Evolutionary conservation across 352 stramenopile species (phyloP).

Genomic region (Globisporangium uncinulatum): DNA sequence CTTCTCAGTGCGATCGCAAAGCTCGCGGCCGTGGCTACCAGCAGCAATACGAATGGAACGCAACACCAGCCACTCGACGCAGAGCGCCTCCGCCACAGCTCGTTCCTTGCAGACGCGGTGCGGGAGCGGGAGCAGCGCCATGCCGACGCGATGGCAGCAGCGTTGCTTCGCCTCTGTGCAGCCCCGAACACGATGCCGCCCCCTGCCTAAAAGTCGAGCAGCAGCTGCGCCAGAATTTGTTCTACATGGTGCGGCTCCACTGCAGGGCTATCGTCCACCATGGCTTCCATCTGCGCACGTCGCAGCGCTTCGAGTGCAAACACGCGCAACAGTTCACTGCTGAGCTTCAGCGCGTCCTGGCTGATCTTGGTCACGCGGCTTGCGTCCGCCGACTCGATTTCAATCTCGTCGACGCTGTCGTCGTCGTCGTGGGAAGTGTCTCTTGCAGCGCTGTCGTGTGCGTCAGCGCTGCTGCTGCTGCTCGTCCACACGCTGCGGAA

Average conservation of each 20-base stretch:
- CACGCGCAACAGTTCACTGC: conserved; percentile 66
- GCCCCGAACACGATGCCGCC: background rate
- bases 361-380: conserved; percentile 67
- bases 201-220: conserved; percentile 67
- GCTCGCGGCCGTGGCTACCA: conserved; percentile 26
- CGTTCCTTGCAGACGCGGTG: conserved; percentile 41
- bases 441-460: background rate
- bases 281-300: conserved; percentile 82
- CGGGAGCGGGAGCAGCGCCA: conserved; percentile 32
- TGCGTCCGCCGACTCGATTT: conserved; percentile 27
- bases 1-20: conserved; percentile 54
- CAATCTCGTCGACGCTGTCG: conserved; percentile 32
- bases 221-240: conserved; percentile 72
- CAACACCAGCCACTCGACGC: background rate
- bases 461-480: conserved; percentile 10
- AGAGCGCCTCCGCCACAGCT: conserved; percentile 38
- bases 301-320: conserved; percentile 70
- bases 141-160: conserved; percentile 18
- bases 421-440: conserved; percentile 30
- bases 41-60: background rate
- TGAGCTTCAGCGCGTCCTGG: conserved; percentile 66
- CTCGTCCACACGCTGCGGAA: conserved; percentile 58
- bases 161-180: conserved; percentile 14
- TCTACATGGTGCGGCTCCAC: conserved; percentile 77
- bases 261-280: conserved; percentile 73